phyloP scores from a whole-genome alignment of 2,329 filamentous ascomycete genomes.

The Paraphoma sp. region DNA sequence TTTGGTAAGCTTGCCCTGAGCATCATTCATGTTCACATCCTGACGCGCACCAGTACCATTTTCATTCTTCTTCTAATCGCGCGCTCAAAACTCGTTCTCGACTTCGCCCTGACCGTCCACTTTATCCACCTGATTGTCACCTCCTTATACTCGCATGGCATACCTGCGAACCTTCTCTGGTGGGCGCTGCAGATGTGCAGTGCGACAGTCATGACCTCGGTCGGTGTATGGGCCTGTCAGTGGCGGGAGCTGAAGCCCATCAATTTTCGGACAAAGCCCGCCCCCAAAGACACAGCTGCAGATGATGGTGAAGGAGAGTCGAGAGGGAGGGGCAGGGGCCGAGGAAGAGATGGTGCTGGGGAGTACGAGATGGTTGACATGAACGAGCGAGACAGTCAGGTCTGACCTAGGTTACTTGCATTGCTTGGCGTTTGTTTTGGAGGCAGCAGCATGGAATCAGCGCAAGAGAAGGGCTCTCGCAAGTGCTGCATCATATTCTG shows the following conservation, averaged over 20 bases:
- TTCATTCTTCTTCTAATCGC: slow-evolving; percentile 83
- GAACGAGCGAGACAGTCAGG: slow-evolving; percentile 45
- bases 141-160: slow-evolving; percentile 75
- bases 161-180: slow-evolving; percentile 85
- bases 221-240: slow-evolving; percentile 90
- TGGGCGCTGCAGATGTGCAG: slow-evolving; percentile 74
- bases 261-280: slow-evolving; percentile 72
- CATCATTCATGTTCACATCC: not conserved
- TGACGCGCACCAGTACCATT: slow-evolving; percentile 67
- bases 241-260: slow-evolving; percentile 90
- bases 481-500: slow-evolving; percentile 21
- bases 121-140: slow-evolving; percentile 80
- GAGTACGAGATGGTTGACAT: slow-evolving; percentile 58
- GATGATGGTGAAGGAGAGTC: slow-evolving; percentile 49
- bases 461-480: slow-evolving; percentile 2
- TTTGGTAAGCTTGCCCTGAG: slow-evolving; percentile 59
- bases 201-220: slow-evolving; percentile 67
- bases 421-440: slow-evolving; percentile 34
- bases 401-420: slow-evolving; percentile 37
- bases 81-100: slow-evolving; percentile 91
- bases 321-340: slow-evolving; percentile 48
- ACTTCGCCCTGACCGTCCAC: slow-evolving; percentile 91
- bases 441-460: slow-evolving; percentile 9
- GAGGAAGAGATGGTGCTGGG: slow-evolving; percentile 54
- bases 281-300: slow-evolving; percentile 24